Evolutionary conservation across 495 filamentous ascomycete genomes (phyloP), one percentile per base, ranked within the genome.

Genomic region (Penicillium argentinense): DNA sequence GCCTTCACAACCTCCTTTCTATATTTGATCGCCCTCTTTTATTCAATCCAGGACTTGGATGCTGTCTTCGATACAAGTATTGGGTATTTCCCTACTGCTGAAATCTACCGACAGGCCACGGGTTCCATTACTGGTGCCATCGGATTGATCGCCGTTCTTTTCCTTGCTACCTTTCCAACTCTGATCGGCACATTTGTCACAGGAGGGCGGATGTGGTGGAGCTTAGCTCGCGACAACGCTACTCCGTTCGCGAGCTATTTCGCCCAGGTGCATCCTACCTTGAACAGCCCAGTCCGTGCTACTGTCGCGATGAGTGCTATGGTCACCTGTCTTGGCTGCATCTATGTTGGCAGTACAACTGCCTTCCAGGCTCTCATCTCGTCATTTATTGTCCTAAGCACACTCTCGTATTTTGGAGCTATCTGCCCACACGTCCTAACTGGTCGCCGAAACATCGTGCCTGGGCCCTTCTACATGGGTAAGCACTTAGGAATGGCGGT

Each of bases 71-170:
- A 56, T 16, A 74, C 74, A n/a, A 70, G 68, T 43, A 60, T 63
- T 22, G 79, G 75, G 32, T 73, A 77, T 9, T 90, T 88, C 62
- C 87, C 88, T 5, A 78, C 89, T 2, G 80, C 84, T 14, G 77
- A 75, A 38, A 85, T 91, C 47, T 92, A 92, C 64, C 68, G 60
- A n/a, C 87, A 91, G 72, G 83, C 87, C 1, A 91, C 88, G 1
- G 74, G 74, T 4, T 73, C 72, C 45, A 59, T 60, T 4, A 77
- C 74, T 5, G 85, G 77, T 9, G 64, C 74, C 0, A 72, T 84
- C 5, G 86, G 84, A 6, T 76, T 91, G 0, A 73, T 92, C 5
- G 57, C 60, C 0, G 60, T 63, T 0, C 45, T 63, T 0, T 80
- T 83, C 54, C 61, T 85, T 7, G 76, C 79, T 2, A 79, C 78